Evolutionary conservation across 2,329 filamentous ascomycete species (phyloP).

Genomic region (Ophiostoma triangulosporum): DNA sequence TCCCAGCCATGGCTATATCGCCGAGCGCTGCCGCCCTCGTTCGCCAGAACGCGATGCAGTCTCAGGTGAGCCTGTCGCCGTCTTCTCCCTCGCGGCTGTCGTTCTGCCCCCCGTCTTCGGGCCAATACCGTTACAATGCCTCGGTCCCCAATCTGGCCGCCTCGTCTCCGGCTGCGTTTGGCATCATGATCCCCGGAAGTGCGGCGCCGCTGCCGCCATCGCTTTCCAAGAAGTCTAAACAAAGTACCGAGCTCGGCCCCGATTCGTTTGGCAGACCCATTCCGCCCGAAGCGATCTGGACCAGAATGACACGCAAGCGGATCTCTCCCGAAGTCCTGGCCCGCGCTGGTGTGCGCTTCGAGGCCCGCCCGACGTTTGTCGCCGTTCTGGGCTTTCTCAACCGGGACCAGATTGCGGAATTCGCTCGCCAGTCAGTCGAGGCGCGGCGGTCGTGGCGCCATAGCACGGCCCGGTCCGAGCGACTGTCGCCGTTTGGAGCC

Average conservation of each 20-base stretch:
- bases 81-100: background rate
- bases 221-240: too few species aligned
- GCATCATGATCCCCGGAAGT: constrained; percentile 13
- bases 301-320: constrained; percentile 39
- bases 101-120: background rate
- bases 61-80: background rate
- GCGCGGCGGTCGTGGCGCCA: constrained; percentile 23
- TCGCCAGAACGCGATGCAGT: constrained; percentile 2
- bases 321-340: constrained; percentile 46
- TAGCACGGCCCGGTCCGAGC: background rate
- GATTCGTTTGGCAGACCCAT: constrained; percentile 45
- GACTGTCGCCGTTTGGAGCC: background rate
- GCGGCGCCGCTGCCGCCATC: constrained; percentile 11
- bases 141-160: background rate
- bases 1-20: background rate
- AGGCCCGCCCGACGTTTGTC: constrained; percentile 46
- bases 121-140: background rate
- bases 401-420: constrained; percentile 37
- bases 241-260: constrained; percentile 24
- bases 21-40: background rate
- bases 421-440: constrained; percentile 34
- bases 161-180: constrained; percentile 7
- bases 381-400: constrained; percentile 43
- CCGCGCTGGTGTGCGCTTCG: constrained; percentile 42
- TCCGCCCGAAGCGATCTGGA: constrained; percentile 44